Evolutionary conservation across 2,329 filamentous ascomycete species (phyloP), one percentile per base, ranked within the genome.

Genomic region (Zopfia rhizophila): DNA sequence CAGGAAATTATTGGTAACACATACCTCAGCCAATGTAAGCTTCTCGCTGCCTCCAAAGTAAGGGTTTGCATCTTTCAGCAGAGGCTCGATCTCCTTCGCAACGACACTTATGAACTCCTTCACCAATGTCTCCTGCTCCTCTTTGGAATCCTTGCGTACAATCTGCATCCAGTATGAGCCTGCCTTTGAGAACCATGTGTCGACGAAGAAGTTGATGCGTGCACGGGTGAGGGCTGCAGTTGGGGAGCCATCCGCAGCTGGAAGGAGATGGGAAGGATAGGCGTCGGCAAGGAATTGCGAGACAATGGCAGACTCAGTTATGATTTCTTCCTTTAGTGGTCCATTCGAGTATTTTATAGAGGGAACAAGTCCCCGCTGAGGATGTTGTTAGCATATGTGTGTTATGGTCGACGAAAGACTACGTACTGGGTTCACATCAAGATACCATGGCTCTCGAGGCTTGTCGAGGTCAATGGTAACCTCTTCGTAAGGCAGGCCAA

Each of bases 281-380:
- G 81, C 75, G 63, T 94, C 89, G 30, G 81, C 85, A 11, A 86
- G 73, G 73, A 90, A 93, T 56, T 87, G 83, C 1, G 85, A 72
- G n/a, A 93, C 84, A 51, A 93, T 82, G 53, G 76, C 84, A 2
- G 87, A 90, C 69, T 94, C 90, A 40, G 82, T 84, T 62, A 94
- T 78, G 65, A 89, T 86, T 52, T 88, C 79, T 25, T 74, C 71
- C 25, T 74, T 66, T n/a, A 68, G 37, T 8, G 61, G 17, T 19
- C 63, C 68, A 50, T 78, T 79, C 52, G 84, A 79, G 75, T 88
- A 87, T 17, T 82, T 80, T 44, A 94, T 73, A 0, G 84, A 75
- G 1, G 90, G 90, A 4, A 94, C 89, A 3, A 91, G 82, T 11
- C 90, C 90, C 45, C 89, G 84, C 55, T 82, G 43, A 25, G 21